Conservation (phyloP, 495 filamentous ascomycete genomes). For the Cercophora sp. region DNA sequence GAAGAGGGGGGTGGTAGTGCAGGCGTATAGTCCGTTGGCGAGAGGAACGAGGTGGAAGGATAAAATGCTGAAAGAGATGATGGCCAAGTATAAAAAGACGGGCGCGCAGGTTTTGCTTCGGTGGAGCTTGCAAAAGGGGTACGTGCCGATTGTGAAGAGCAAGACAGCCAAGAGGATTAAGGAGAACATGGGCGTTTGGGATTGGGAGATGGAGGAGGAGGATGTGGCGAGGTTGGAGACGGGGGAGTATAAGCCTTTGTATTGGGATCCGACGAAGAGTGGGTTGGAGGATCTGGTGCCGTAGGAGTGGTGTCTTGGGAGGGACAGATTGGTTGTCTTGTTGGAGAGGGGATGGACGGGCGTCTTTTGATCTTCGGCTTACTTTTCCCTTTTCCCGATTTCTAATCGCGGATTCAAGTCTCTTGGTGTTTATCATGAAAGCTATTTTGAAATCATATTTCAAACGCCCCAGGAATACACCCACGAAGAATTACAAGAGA, state of each 20-base stretch:
- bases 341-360: too few relatives aligned
- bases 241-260: constrained; percentile 57
- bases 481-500: too few relatives aligned
- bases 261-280: constrained; percentile 63
- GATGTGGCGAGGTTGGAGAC: constrained; percentile 55
- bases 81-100: constrained; percentile 67
- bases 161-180: constrained; percentile 62
- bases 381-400: too few relatives aligned
- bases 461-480: too few relatives aligned
- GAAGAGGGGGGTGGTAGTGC: constrained; percentile 62
- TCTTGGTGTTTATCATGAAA: too few relatives aligned
- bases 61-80: constrained; percentile 53
- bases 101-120: constrained; percentile 75
- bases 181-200: constrained; percentile 74
- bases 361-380: too few relatives aligned
- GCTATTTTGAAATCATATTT: too few relatives aligned
- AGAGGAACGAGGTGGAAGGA: constrained; percentile 64
- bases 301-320: too few relatives aligned
- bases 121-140: constrained; percentile 84
- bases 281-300: constrained; percentile 19
- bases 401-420: too few relatives aligned
- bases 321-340: too few relatives aligned
- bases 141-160: constrained; percentile 75
- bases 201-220: constrained; percentile 68
- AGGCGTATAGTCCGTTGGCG: constrained; percentile 80